Base-by-base conservation (phyloP, 345 rosid genomes). In the Brassica rapa region DNA sequence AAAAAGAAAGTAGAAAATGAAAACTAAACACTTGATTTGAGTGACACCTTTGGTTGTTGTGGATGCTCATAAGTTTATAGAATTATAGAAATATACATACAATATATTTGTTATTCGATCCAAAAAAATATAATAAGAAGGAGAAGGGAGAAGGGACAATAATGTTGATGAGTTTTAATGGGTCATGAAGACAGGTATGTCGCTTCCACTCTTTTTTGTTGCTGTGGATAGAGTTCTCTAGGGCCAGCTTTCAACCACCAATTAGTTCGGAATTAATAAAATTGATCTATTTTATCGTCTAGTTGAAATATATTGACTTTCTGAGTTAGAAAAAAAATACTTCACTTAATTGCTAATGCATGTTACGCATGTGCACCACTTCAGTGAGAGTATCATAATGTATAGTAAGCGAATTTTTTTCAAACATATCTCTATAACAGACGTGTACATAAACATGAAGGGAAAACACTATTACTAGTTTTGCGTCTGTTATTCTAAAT, bases 331-430 rank as follows among this genome's bases (percentile, higher is more conserved):
- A 66, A 66, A n/a, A 41, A 32, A 5, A 66, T 7, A 25, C 29
- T 71, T 43, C 33, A 7, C n/a, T 78, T 78, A 72, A 66, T 78
- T 78, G 77, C 77, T 72, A 66, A 32, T 72, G 82, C 82, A 79
- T 79, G 82, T 79, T 77, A 79, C 77, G 77, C 82, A 72, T 79
- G 82, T 79, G 77, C 73, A 72, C 77, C 77, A 79, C 73, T 79
- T 59, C 77, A 72, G 15, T 59, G 15, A 41, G 9, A 35, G 37
- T 71, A 71, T 35, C 74, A 33, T 56, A 5, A 62, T 3, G 0
- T 43, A 70, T 43, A 70, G 71, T 53, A 70, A 6, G 29, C 6
- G 8, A 10, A 10, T 2, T 33, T 12, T 30, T 77, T 33, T 51
- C 24, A 70, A 63, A 62, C 32, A 16, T 37, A 7, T 27, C 60